Percentiles rank a stretch among this genome's conserved stretches.
These are phyloP conservation scores for Boletus subparvulus DNA, from an alignment of 768 basidiomycete genomes.

Conservation along the genomic window DNA sequence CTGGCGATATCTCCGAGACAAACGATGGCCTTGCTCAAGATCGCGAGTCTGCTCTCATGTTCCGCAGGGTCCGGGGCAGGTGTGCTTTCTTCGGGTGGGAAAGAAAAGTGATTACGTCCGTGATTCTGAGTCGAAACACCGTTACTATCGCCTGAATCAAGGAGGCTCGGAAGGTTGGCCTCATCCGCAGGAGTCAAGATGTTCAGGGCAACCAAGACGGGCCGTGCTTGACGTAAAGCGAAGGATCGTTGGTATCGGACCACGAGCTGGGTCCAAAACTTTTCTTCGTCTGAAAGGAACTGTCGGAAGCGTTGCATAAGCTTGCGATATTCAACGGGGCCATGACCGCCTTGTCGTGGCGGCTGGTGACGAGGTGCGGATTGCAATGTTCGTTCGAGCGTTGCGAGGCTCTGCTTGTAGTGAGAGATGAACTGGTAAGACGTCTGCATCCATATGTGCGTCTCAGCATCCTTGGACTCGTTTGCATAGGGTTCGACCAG, in stretches of 20 bases:
- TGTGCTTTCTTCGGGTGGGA: slow-evolving; percentile 56
- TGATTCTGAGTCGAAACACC: slow-evolving; percentile 26
- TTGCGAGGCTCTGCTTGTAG: slow-evolving; percentile 74
- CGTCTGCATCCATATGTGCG: slow-evolving; percentile 90
- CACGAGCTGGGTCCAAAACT: slow-evolving; percentile 85
- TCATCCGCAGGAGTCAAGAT: slow-evolving; percentile 47
- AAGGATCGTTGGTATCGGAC: slow-evolving; percentile 73
- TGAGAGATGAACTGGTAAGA: slow-evolving; percentile 80
- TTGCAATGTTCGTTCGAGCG: slow-evolving; percentile 60
- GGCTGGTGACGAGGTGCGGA: slow-evolving; percentile 38
- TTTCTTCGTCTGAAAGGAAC: slow-evolving; percentile 87
- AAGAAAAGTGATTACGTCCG: slow-evolving; percentile 60
- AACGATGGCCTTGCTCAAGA: slow-evolving; percentile 84
- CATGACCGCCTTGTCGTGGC: slow-evolving; percentile 43
- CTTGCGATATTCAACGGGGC: slow-evolving; percentile 82
- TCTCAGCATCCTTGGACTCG: slow-evolving; percentile 79
- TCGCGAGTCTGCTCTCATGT: slow-evolving; percentile 63
- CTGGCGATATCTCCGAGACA: slow-evolving; percentile 94
- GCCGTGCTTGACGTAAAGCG: slow-evolving; percentile 60
- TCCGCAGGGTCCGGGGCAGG: slow-evolving; percentile 36
- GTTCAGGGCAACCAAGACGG: slow-evolving; percentile 56
- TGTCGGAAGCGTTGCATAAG: slow-evolving; percentile 85
- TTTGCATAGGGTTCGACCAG: slow-evolving; percentile 66
- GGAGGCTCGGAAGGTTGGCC: slow-evolving; percentile 23
- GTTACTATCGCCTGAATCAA: slow-evolving; percentile 21